Percentiles rank a stretch among this genome's conserved stretches.
phyloP scores from a whole-genome alignment of 495 filamentous ascomycete genomes.

The Aspergillus funiculosus region DNA sequence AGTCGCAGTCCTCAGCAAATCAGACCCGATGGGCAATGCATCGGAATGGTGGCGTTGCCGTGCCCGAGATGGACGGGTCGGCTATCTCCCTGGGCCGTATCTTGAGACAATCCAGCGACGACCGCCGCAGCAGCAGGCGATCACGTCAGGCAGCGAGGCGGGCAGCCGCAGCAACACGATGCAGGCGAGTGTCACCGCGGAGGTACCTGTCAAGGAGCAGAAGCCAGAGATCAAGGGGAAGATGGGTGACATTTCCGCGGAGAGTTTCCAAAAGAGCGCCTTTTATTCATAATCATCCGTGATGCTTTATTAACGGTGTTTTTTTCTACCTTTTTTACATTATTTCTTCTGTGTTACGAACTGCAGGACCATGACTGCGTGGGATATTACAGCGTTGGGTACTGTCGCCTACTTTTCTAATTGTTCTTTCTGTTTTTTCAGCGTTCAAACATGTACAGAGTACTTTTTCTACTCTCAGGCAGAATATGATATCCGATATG shows the following conservation, averaged over 20 bases:
- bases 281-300: conserved; percentile 56
- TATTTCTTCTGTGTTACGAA: background rate
- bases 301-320: background rate
- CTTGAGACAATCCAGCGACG: conserved; percentile 74
- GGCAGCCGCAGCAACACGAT: conserved; percentile 52
- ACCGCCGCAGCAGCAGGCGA: conserved; percentile 52
- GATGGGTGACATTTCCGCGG: conserved; percentile 61
- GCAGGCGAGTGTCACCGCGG: conserved; percentile 43
- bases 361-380: background rate
- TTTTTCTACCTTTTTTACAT: background rate
- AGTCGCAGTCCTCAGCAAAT: conserved; percentile 89
- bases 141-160: conserved; percentile 41
- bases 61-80: conserved; percentile 82
- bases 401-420: no score
- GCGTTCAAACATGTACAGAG: background rate
- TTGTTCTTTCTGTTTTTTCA: no score
- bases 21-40: conserved; percentile 84
- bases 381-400: no score
- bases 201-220: conserved; percentile 27
- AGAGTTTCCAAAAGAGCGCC: conserved; percentile 86
- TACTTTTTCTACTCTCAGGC: background rate
- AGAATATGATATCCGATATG: no score
- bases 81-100: conserved; percentile 86
- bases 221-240: conserved; percentile 43
- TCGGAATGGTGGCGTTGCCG: conserved; percentile 97